These are phyloP conservation scores for Tritrichomonas musculus DNA, from an alignment of 208 protist genomes.

Conservation along the genomic window DNA sequence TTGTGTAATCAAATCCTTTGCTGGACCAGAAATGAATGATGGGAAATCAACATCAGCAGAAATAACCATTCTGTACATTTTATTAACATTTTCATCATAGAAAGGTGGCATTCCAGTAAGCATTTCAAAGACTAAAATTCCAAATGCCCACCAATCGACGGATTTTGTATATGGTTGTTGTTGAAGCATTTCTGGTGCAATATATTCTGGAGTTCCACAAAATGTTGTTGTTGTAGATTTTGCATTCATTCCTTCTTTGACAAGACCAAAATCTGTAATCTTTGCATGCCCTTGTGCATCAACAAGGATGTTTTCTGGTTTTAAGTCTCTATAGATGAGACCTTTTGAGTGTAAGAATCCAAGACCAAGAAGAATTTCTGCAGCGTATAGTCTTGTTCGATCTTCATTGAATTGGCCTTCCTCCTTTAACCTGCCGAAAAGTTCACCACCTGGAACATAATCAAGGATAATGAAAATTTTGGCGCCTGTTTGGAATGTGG, in stretches of 20 bases:
- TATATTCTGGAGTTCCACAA: slow-evolving; percentile 34
- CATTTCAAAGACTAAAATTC: neutral
- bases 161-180: neutral
- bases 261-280: slow-evolving; percentile 57
- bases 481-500: slow-evolving; percentile 51
- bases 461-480: slow-evolving; percentile 58
- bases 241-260: slow-evolving; percentile 18
- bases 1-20: neutral
- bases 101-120: slow-evolving; percentile 13
- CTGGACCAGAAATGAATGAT: neutral
- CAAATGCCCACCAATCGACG: neutral
- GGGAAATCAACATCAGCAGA: neutral
- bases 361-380: slow-evolving; percentile 45
- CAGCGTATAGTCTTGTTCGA: slow-evolving; percentile 44
- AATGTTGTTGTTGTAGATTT: slow-evolving; percentile 43
- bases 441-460: slow-evolving; percentile 56
- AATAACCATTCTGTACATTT: neutral
- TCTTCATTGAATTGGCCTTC: slow-evolving; percentile 38
- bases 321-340: slow-evolving; percentile 43
- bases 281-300: slow-evolving; percentile 38
- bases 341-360: slow-evolving; percentile 44
- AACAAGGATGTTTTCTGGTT: slow-evolving; percentile 47
- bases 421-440: slow-evolving; percentile 53
- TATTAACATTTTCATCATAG: slow-evolving; percentile 26
- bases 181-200: slow-evolving; percentile 31